Evolutionary conservation across 2,329 filamentous ascomycete species (phyloP).

Genomic region (Neonectria coccinea): DNA sequence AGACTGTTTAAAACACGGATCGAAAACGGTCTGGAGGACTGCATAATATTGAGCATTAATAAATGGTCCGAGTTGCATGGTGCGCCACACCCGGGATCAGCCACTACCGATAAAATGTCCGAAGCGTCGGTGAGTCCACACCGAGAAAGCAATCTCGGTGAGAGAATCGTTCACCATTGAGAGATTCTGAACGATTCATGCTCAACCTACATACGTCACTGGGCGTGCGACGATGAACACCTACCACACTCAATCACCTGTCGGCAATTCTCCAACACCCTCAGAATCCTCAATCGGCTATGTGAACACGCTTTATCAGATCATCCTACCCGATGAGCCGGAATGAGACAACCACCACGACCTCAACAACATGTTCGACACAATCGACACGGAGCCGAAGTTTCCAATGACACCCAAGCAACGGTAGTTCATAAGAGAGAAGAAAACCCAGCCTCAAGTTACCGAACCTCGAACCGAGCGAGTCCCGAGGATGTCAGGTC

Average conservation of each 20-base stretch:
- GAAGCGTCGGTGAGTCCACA: background rate
- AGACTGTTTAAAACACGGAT: background rate
- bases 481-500: conserved; percentile 32
- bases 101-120: background rate
- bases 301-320: background rate
- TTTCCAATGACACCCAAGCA: background rate
- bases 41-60: background rate
- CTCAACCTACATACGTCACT: background rate
- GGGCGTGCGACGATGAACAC: background rate
- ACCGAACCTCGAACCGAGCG: conserved; percentile 38
- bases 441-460: background rate
- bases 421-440: conserved; percentile 6
- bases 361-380: background rate
- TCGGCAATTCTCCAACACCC: background rate
- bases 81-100: background rate
- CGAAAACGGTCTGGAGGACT: background rate
- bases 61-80: too few relatives aligned
- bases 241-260: background rate
- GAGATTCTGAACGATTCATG: background rate
- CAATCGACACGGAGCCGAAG: background rate
- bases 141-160: background rate
- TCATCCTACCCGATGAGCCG: background rate
- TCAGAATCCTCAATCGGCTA: too few relatives aligned
- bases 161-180: background rate
- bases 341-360: background rate